Base-by-base conservation (phyloP, 148 eudicot species). In the Simmondsia chinensis region DNA sequence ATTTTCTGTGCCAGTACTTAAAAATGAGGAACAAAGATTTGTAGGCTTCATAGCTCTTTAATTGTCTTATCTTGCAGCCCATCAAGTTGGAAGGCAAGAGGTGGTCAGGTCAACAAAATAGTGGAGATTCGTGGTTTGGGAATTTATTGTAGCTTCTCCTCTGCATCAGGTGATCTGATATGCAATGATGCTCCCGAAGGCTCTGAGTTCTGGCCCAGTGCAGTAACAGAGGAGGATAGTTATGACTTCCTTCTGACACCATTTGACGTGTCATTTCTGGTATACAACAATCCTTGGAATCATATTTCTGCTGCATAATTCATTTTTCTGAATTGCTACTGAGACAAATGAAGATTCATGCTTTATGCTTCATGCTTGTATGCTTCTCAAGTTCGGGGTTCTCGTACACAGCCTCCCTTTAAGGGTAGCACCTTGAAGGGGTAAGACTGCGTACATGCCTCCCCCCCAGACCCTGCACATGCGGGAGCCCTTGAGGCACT, bases 41-140 rank as follows among this genome's bases (percentile, higher is more conserved):
- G n/a, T 22, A 2, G 29, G 32, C 14, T 32, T 25, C 27, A 48
- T 31, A 20, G 25, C 15, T 40, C 7, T 35, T n/a, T 22, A 19
- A 38, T 1, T 27, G 11, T 54, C 13, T 50, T 15, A 10, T 14
- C 25, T 29, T 66, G 46, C 71, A 64, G 77, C 57, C 59, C 72
- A 28, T 59, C 65, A 39, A 68, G 52, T 26, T 60, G 59, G 43
- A 84, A 71, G 70, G 46, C 68, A 54, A 76, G 66, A 66, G 65
- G 77, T 40, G 73, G 85, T 60, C 95, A 79, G 63, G 94, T 81
- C 20, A 72, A 64, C 72, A 89, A 89, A 76, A 34, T 65, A 57
- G 76, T 79, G 48, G 88, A 82, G 73, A 79, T 89, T 64, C 72
- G 63, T 48, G 79, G 74, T 42, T 68, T 89, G 56, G 83, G 80